Conservation (phyloP, 2,329 filamentous ascomycete genomes). For the Juglanconis sp. region DNA sequence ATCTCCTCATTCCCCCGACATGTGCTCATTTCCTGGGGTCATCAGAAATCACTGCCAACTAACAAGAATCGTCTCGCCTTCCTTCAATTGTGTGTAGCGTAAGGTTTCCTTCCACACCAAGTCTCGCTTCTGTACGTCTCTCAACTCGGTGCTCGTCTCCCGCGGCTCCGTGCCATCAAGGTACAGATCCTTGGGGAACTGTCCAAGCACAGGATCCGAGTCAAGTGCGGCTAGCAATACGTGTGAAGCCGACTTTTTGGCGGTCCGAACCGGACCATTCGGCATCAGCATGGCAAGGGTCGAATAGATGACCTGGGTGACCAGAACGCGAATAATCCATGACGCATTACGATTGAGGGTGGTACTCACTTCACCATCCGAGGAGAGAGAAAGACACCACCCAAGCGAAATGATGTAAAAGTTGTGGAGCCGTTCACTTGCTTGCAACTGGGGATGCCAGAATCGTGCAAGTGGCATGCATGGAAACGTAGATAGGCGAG, state of each 20-base stretch:
- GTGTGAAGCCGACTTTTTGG: conserved; percentile 28
- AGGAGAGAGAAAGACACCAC: too few relatives aligned
- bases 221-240: conserved; percentile 28
- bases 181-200: conserved; percentile 29
- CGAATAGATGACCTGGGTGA: too few relatives aligned
- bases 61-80: conserved; percentile 27
- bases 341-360: too few relatives aligned
- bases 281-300: conserved; percentile 1
- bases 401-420: too few relatives aligned
- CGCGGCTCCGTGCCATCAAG: conserved; percentile 24
- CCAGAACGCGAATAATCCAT: too few relatives aligned
- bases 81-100: conserved; percentile 23
- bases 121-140: conserved; percentile 25
- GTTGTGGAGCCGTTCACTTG: too few relatives aligned
- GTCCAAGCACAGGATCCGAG: conserved; percentile 15
- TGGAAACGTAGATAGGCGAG: too few relatives aligned
- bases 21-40: too few relatives aligned
- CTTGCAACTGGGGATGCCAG: too few relatives aligned
- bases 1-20: too few relatives aligned
- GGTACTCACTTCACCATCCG: too few relatives aligned
- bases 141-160: conserved; percentile 24
- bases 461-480: too few relatives aligned
- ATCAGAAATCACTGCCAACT: conserved; percentile 21
- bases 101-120: conserved; percentile 30
- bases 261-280: conserved; percentile 25